A percentile compares a stretch with the other conserved stretches of the same genome.
These are phyloP conservation scores for Trichosporon faecale DNA, from an alignment of 1,284 basidiomycete species.

Conservation along the genomic window DNA sequence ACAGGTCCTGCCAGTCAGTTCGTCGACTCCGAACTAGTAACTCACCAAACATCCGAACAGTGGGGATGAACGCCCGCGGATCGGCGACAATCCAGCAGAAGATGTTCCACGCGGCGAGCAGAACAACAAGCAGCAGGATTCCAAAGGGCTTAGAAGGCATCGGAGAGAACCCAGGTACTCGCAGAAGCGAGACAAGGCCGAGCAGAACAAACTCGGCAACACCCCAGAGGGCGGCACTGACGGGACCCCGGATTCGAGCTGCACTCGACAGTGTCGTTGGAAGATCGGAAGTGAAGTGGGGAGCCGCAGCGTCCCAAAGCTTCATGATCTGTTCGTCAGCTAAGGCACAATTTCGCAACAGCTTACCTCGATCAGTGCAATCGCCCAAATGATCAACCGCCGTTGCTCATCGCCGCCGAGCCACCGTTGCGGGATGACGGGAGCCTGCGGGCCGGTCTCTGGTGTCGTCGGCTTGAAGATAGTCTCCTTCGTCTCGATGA, in stretches of 20 bases:
- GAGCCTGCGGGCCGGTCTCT: conserved; percentile 13
- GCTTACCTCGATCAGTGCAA: conserved; percentile 45
- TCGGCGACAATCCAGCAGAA: conserved; percentile 44
- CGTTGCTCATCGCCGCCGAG: conserved; percentile 45
- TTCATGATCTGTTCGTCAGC: conserved; percentile 36
- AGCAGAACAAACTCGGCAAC: conserved; percentile 31
- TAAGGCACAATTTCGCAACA: background rate
- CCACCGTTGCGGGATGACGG: conserved; percentile 45
- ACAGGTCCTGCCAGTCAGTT: conserved; percentile 20
- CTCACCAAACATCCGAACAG: conserved; percentile 38
- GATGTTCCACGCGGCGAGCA: conserved; percentile 31
- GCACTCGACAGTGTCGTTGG: conserved; percentile 36
- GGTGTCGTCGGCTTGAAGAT: background rate
- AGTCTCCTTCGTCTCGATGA: conserved; percentile 2
- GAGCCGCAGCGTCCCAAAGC: conserved; percentile 46
- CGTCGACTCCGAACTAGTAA: background rate
- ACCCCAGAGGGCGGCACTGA: conserved; percentile 35
- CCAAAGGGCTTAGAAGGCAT: conserved; percentile 20
- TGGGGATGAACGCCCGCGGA: conserved; percentile 27
- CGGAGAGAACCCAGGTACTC: conserved; percentile 44
- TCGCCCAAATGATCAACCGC: conserved; percentile 35
- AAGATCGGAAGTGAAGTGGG: conserved; percentile 33
- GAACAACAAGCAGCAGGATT: conserved; percentile 22
- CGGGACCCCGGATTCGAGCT: conserved; percentile 31
- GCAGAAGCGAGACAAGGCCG: conserved; percentile 30